Percentiles rank a stretch among this genome's conserved stretches.
Conservation (phyloP, 1,284 basidiomycete species). For the Porodaedalea pini region DNA sequence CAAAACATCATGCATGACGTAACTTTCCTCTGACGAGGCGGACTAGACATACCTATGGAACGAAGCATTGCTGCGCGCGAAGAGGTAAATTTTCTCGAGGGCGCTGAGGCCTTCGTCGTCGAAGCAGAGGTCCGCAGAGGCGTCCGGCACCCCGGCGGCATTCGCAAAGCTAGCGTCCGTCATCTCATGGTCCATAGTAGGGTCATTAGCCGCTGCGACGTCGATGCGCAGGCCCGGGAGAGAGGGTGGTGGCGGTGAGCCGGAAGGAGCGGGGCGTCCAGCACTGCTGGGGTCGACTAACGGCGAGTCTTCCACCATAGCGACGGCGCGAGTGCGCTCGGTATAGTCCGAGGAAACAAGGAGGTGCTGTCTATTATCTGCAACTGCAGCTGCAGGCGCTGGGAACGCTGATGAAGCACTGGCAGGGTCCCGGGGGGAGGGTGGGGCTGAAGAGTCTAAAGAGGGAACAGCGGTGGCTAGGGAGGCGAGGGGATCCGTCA, state of each 20-base stretch:
- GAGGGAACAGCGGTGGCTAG: background rate
- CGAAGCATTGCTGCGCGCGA: slow-evolving; percentile 79
- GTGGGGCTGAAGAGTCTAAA: background rate
- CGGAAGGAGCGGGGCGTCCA: background rate
- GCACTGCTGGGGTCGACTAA: background rate
- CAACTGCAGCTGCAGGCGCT: background rate
- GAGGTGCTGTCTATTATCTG: slow-evolving; percentile 4
- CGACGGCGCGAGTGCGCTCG: background rate
- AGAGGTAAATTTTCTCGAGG: slow-evolving; percentile 93
- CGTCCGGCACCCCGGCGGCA: slow-evolving; percentile 7
- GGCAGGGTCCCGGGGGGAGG: background rate
- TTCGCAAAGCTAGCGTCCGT: slow-evolving; percentile 18
- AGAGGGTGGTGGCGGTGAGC: background rate
- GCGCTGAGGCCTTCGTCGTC: slow-evolving; percentile 77
- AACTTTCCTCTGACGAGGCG: slow-evolving; percentile 3
- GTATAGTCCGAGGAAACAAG: slow-evolving; percentile 7
- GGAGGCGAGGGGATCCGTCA: background rate
- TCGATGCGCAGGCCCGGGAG: slow-evolving; percentile 6
- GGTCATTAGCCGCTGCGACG: slow-evolving; percentile 17
- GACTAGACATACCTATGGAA: slow-evolving; percentile 57
- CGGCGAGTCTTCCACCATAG: background rate
- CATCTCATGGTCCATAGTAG: slow-evolving; percentile 27
- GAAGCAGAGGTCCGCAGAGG: slow-evolving; percentile 47
- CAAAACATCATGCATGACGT: slow-evolving; percentile 6
- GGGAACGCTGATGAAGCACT: background rate